These are phyloP conservation scores for Erythrobasidium hasegawianum DNA, from an alignment of 1,284 basidiomycete species.

Conservation along the genomic window DNA sequence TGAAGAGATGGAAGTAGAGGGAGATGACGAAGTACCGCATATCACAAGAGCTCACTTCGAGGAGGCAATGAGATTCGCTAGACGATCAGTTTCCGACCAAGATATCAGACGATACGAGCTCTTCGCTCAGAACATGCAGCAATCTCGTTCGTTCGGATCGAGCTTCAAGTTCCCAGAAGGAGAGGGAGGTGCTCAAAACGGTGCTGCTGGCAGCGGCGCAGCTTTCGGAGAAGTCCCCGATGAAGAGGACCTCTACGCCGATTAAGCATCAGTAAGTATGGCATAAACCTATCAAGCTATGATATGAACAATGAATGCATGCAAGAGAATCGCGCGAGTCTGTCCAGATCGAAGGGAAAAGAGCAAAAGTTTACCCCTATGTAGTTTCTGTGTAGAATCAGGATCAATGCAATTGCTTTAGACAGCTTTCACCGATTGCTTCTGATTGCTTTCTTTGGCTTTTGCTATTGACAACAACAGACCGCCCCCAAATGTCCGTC, in stretches of 20 bases:
- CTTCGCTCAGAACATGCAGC: slow-evolving; percentile 54
- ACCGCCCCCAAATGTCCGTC: no score
- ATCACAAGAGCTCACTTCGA: slow-evolving; percentile 95
- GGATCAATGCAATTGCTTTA: no score
- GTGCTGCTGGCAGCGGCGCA: slow-evolving; percentile 57
- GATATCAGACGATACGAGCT: slow-evolving; percentile 91
- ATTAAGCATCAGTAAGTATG: slow-evolving; percentile 1
- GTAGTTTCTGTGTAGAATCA: no score
- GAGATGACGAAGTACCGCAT: slow-evolving; percentile 89
- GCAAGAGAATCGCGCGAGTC: no score
- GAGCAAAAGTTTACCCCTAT: no score
- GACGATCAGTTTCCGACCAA: slow-evolving; percentile 54
- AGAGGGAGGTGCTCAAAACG: slow-evolving; percentile 53
- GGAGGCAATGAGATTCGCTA: slow-evolving; percentile 84
- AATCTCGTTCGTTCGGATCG: slow-evolving; percentile 67
- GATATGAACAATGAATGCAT: no score
- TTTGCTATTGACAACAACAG: no score
- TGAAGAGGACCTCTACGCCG: slow-evolving; percentile 82
- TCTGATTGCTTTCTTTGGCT: no score
- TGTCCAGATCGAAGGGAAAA: no score
- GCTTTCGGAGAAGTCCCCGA: slow-evolving; percentile 63
- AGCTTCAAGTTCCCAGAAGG: slow-evolving; percentile 95
- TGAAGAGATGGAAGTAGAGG: slow-evolving; percentile 46
- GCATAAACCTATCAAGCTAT: no score
- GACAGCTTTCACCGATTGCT: no score